Evolutionary conservation across 2,329 filamentous ascomycete species (phyloP).

Genomic region (Epicoccum nigrum): DNA sequence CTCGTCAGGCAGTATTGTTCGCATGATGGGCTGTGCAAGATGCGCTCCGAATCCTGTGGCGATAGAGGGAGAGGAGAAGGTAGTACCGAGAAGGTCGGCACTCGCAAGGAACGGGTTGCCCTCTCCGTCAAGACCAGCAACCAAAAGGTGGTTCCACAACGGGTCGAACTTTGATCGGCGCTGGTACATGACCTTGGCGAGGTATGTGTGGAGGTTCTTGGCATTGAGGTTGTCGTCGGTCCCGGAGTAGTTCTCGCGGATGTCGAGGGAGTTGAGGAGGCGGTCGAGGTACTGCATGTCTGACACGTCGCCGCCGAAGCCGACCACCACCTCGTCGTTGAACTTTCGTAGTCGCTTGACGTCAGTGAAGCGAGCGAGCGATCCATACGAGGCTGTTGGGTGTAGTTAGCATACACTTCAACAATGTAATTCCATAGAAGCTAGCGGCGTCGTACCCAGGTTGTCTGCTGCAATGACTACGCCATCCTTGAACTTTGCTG

Average conservation of each 20-base stretch:
- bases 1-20: constrained; percentile 83
- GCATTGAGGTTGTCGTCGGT: constrained; percentile 71
- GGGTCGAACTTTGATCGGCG: constrained; percentile 95
- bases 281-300: constrained; percentile 99
- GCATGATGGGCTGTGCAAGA: constrained; percentile 90
- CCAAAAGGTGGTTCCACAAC: constrained; percentile 93
- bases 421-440: background rate
- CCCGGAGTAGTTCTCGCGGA: constrained; percentile 82
- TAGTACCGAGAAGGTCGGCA: constrained; percentile 90
- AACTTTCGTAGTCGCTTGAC: constrained; percentile 94
- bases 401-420: constrained; percentile 13
- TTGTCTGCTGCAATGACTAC: constrained; percentile 98
- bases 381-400: constrained; percentile 86
- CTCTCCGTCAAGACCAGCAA: constrained; percentile 81
- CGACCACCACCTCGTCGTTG: constrained; percentile 81
- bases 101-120: constrained; percentile 87
- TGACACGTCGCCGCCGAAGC: constrained; percentile 95
- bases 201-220: constrained; percentile 94
- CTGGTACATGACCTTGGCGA: constrained; percentile 94
- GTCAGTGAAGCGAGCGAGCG: constrained; percentile 90
- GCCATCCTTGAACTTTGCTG: constrained; percentile 93
- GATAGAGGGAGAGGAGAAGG: constrained; percentile 84
- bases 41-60: constrained; percentile 94
- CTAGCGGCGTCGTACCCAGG: constrained; percentile 66
- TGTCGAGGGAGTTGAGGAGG: constrained; percentile 82